Base-by-base conservation (phyloP, 2,329 filamentous ascomycete genomes). In the Talaromyces albobiverticillius region DNA sequence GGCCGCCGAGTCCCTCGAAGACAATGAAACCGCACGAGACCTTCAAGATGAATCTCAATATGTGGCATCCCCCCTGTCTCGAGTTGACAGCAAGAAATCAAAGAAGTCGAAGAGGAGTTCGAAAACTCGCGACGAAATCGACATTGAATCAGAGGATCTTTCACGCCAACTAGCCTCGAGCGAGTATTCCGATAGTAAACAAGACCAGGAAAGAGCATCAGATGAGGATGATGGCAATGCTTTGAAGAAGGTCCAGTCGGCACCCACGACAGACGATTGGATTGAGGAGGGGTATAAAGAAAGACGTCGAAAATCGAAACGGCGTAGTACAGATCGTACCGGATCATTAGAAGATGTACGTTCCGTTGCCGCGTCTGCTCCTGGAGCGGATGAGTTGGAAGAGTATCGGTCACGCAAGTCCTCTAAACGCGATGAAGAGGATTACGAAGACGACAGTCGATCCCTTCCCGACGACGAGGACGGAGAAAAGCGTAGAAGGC, bases 401-500 rank as follows among this genome's bases (percentile, higher is more conserved):
- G 57, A 56, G 23, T 40, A 56, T 5, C 60, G 66, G 10, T 65
- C 61, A 41, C 62, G 63, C 20, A 45, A 43, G 26, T 54, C 51
- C 23, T 65, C 47, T 18, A 54, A 52, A 26, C n/a, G 26, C 11
- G 57, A 54, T 11, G 51, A 53, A 31, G 46, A n/a, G 31, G 42
- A 55, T 23, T 32, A 47, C 14, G 53, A 58, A 8, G 62, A 61
- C 34, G 61, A 64, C 55, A 56, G 56, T 7, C 59, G 56, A 9
- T 62, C 62, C 23, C 54, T 59, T 25, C 56, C 61, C 18, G 59
- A 56, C 41, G 61, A 64, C 3, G 54, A 59, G 14, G 59, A 61
- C 40, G 56, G 55, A 22, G 61, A 62, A 25, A 60, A 59, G 25
- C 62, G 60, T 14, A 65, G 61, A 57, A 62, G 61, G 45, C 64